Conservation (phyloP, 2,329 filamentous ascomycete genomes). For the Aspergillus niger region DNA sequence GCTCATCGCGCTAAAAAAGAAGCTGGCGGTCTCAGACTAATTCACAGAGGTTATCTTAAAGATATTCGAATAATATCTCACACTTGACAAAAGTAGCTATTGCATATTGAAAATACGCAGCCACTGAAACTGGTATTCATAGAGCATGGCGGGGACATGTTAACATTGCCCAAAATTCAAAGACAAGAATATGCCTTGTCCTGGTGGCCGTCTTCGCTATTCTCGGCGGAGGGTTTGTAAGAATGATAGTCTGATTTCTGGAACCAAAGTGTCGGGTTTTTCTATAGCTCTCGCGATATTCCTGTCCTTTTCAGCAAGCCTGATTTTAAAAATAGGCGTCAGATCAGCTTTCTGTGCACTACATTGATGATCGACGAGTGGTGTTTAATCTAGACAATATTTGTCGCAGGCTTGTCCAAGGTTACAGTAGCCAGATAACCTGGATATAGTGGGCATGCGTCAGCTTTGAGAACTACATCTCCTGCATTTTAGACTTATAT, state of each 20-base stretch:
- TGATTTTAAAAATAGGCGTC: background rate
- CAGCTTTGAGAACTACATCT: background rate
- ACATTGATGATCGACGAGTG: background rate
- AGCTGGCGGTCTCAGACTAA: too few species aligned
- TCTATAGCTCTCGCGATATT: background rate
- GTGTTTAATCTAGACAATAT: background rate
- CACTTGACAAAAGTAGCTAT: too few species aligned
- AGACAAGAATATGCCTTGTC: background rate
- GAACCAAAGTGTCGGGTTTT: background rate
- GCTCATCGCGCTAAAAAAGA: too few species aligned
- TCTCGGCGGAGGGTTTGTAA: background rate
- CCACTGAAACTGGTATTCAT: too few species aligned
- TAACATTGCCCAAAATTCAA: too few species aligned
- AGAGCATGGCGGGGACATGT: too few species aligned
- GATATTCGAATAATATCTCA: too few species aligned
- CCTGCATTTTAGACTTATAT: background rate
- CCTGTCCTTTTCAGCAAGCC: background rate
- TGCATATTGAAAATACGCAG: too few species aligned
- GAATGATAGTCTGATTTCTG: background rate
- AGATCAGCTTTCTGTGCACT: background rate
- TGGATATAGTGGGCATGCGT: background rate
- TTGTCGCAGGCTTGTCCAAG: background rate
- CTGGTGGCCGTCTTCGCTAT: background rate
- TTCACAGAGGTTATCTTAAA: too few species aligned
- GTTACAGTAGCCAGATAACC: background rate